Percentiles rank a stretch among this genome's conserved stretches.
Conservation (phyloP, 164 flowering plant species). For the Euptelea pleiosperma region DNA sequence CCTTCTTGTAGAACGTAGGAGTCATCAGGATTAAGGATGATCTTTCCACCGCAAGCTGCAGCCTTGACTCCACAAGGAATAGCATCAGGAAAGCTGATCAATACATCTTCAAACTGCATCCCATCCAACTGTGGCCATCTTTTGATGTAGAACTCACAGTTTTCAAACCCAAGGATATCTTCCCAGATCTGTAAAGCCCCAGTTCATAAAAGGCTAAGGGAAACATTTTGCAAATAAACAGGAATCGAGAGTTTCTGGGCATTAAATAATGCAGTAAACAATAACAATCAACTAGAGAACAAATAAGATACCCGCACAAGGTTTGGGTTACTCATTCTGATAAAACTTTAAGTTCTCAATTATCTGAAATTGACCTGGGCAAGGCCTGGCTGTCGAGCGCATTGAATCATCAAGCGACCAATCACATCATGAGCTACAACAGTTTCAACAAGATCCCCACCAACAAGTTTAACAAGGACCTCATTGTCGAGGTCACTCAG, state of each 20-base stretch:
- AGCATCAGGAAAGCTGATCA: conserved; percentile 79
- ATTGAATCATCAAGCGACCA: conserved; percentile 89
- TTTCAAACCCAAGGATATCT: conserved; percentile 87
- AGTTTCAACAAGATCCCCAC: conserved; percentile 82
- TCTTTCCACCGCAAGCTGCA: conserved; percentile 63
- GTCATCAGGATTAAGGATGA: conserved; percentile 74
- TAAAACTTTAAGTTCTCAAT: background rate
- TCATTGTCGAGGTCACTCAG: conserved; percentile 85
- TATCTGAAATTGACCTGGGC: conserved; percentile 56
- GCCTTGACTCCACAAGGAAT: conserved; percentile 82
- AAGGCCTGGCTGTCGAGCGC: conserved; percentile 92
- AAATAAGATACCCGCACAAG: no score
- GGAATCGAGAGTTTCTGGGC: no score
- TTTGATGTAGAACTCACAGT: conserved; percentile 82
- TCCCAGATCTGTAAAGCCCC: conserved; percentile 67
- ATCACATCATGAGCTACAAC: conserved; percentile 95
- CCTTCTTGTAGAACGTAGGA: conserved; percentile 75
- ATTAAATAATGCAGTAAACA: background rate
- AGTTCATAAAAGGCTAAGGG: background rate
- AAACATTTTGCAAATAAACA: background rate
- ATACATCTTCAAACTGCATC: conserved; percentile 74
- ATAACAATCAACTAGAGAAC: background rate
- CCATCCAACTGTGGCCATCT: conserved; percentile 80
- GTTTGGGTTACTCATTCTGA: background rate
- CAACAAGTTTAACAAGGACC: conserved; percentile 83